Conservation (phyloP, 2,329 filamentous ascomycete species). For the Ophiocordyceps australis region DNA sequence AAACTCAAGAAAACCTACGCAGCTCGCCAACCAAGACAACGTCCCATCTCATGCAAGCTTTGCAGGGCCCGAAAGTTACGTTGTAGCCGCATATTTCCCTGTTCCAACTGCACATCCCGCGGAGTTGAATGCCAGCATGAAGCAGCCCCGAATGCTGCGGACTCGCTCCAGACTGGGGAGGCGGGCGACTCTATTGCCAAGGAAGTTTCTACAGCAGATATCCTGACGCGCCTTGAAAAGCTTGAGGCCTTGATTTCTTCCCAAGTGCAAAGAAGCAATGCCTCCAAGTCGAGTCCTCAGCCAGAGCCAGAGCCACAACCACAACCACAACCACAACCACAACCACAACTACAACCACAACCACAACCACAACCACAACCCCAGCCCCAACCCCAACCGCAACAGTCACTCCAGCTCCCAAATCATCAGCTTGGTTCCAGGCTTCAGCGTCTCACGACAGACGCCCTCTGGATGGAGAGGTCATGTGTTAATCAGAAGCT, state of each 20-base stretch:
- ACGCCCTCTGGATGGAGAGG: constrained; percentile 14
- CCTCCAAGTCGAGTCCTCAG: no score
- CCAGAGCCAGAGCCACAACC: no score
- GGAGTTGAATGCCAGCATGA: constrained; percentile 12
- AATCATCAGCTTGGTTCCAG: no score
- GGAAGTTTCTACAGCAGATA: constrained; percentile 5
- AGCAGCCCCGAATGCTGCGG: constrained; percentile 1
- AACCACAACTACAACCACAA: no score
- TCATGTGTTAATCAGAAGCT: constrained; percentile 11
- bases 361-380: no score
- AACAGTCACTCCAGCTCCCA: no score
- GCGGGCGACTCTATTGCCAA: constrained; percentile 2
- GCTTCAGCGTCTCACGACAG: constrained; percentile 13
- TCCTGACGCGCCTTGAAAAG: constrained; percentile 7
- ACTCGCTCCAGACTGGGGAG: neutral
- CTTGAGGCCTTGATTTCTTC: constrained; percentile 6
- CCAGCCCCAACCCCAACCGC: no score
- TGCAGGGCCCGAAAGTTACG: constrained; percentile 16
- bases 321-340: no score
- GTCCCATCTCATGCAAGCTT: constrained; percentile 15
- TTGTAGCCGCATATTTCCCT: constrained; percentile 17
- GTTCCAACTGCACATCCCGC: constrained; percentile 16
- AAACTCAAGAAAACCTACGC: no score
- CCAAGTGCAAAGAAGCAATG: constrained; percentile 3
- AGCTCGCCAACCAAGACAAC: constrained; percentile 14